Base-by-base conservation (phyloP, 1,284 basidiomycete species). In the Neolentinus lepideus region DNA sequence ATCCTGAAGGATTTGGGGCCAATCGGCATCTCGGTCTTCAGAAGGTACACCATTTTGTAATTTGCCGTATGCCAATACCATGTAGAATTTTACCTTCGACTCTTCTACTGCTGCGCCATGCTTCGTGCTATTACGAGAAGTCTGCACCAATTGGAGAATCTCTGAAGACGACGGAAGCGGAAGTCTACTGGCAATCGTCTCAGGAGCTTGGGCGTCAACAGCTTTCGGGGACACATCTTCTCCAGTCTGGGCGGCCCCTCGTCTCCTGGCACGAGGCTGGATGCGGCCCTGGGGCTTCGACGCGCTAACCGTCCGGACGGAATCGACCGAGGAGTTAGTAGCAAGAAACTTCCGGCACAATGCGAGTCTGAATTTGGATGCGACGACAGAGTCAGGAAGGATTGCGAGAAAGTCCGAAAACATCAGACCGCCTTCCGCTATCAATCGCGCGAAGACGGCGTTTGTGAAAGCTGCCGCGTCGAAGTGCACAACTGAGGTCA, bases 401-500 rank as follows among this genome's bases (percentile, higher is more conserved):
- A 16, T 76, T 74, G 54, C 69, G 69, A 1, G 72, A 70, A 33
- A 85, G 27, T 68, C 63, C 16, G 74, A 69, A 58, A 83, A 69
- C 25, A 83, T 60, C 16, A 66, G 62, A 22, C 68, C 64, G 35
- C 76, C 57, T n/a, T 73, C 64, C 3, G 74, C 66, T 22, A 73
- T 66, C 12, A 84, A 61, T 46, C 77, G 77, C 36, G 67, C 73
- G 54, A 72, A 75, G 24, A 81, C 66, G 11, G 75, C 70, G 43
- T 76, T 72, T 25, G 77, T 67, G 61, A 85, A 77, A 65, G 78
- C 71, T 10, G 70, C 59, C 26, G 73, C 66, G 58, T 85, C 80
- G 46, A 86, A 67, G 53, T 75, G 66, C 12, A 67, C 68, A 0
- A 80, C 77, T 29, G 72, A 71, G 25, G 74, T 71, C 29, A 86